Conservation (phyloP, 371 early-diverging fungal species). For the Rhizopus microsporus region DNA sequence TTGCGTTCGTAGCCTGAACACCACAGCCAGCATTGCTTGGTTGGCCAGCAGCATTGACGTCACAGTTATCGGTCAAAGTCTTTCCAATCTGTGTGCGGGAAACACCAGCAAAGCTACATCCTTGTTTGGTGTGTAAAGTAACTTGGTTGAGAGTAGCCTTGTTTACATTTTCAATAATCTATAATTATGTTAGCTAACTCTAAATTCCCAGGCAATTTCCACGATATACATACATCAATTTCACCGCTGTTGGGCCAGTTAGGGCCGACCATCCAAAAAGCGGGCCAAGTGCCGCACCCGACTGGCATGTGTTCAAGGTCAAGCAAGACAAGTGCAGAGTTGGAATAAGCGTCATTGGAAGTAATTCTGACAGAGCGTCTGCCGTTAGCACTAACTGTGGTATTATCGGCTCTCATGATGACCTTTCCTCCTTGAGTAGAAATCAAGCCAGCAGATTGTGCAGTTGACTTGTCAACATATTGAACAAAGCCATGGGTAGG, state of each 20-base stretch:
- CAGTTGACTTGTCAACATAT: conserved; percentile 36
- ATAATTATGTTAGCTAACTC: conserved; percentile 1
- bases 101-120: conserved; percentile 24
- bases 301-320: conserved; percentile 41
- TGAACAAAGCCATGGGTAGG: conserved; percentile 52
- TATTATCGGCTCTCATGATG: conserved; percentile 21
- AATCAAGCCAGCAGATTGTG: conserved; percentile 11
- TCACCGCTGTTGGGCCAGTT: conserved; percentile 43
- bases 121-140: conserved; percentile 19
- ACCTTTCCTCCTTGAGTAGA: conserved; percentile 14
- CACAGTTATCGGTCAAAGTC: conserved; percentile 8
- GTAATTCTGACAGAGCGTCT: conserved; percentile 33
- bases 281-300: conserved; percentile 47
- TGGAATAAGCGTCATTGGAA: conserved; percentile 13
- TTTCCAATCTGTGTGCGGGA: conserved; percentile 10
- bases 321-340: conserved; percentile 32
- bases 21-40: conserved; percentile 31
- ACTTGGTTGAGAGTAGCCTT: conserved; percentile 18
- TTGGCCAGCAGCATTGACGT: conserved; percentile 23
- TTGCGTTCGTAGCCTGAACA: conserved; percentile 2
- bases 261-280: conserved; percentile 38
- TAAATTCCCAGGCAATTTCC: not conserved
- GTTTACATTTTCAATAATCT: conserved; percentile 47
- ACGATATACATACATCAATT: conserved; percentile 24
- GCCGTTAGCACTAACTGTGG: conserved; percentile 20